Evolutionary conservation across 2,329 filamentous ascomycete species (phyloP).

Genomic region (Hymenoscyphus linearis): DNA sequence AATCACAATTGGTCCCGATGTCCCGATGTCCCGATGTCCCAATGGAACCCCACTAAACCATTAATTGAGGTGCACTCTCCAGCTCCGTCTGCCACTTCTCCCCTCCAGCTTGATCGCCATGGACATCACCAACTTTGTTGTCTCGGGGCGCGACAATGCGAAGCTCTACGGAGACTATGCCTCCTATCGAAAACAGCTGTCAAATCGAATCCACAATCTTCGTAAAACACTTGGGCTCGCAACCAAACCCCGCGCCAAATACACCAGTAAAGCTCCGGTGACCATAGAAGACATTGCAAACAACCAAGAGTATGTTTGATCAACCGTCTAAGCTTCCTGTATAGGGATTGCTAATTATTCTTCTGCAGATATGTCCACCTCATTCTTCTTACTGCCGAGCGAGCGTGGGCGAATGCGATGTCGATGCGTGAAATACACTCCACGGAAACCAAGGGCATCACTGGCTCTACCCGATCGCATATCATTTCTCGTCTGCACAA

Average conservation of each 20-base stretch:
- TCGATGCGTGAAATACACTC: conserved; percentile 81
- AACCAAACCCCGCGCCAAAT: conserved; percentile 84
- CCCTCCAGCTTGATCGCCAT: conserved; percentile 41
- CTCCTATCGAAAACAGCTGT: conserved; percentile 74
- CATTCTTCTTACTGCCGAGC: conserved; percentile 80
- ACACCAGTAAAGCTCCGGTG: conserved; percentile 62
- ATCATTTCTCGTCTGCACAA: conserved; percentile 85
- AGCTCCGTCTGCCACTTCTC: too few species aligned
- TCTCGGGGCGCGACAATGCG: conserved; percentile 73
- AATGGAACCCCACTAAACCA: not conserved
- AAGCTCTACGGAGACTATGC: conserved; percentile 85
- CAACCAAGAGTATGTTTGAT: conserved; percentile 65
- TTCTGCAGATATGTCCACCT: conserved; percentile 63
- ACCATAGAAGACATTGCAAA: conserved; percentile 69
- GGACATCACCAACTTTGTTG: conserved; percentile 85
- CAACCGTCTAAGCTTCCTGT: not conserved
- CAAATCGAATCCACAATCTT: conserved; percentile 74
- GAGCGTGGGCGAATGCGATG: conserved; percentile 95
- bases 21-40: too few species aligned
- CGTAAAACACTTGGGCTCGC: conserved; percentile 81
- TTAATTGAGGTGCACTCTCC: not conserved
- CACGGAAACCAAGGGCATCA: conserved; percentile 72
- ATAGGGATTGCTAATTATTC: conserved; percentile 11
- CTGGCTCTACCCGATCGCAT: conserved; percentile 75
- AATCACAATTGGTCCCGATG: too few species aligned